Percentiles rank a stretch among this genome's conserved stretches.
Evolutionary conservation across 2,329 filamentous ascomycete species (phyloP).

Genomic region (Xylaria hypoxylon): DNA sequence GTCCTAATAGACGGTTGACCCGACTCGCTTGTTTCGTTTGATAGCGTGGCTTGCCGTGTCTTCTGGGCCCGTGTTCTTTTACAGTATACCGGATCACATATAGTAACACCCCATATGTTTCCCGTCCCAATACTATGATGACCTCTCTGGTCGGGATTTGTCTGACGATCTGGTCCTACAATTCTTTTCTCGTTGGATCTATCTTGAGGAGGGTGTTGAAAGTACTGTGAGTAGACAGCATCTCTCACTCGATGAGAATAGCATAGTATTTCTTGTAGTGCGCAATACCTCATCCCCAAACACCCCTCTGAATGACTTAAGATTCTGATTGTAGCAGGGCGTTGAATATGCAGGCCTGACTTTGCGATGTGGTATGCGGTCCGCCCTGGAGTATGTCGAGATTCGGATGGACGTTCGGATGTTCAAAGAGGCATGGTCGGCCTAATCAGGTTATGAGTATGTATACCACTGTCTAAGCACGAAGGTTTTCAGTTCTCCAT

Average conservation of each 20-base stretch:
- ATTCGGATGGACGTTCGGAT: not conserved
- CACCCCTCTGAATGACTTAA: not conserved
- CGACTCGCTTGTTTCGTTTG: not conserved
- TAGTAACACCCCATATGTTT: too few species aligned
- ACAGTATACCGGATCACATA: too few species aligned
- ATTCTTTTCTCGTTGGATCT: not conserved
- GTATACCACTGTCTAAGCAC: conserved; percentile 3
- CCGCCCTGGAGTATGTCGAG: not conserved
- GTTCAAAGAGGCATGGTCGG: not conserved
- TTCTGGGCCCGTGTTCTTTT: too few species aligned
- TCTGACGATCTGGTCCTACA: not conserved
- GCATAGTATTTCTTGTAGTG: too few species aligned
- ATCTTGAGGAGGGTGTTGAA: too few species aligned
- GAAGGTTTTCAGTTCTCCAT: not conserved
- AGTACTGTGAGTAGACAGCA: too few species aligned
- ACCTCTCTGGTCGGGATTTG: not conserved
- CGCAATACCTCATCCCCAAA: too few species aligned
- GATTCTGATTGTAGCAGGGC: not conserved
- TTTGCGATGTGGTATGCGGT: too few species aligned
- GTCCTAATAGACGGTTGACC: too few species aligned
- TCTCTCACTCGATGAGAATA: too few species aligned
- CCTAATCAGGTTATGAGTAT: conserved; percentile 4
- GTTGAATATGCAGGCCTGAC: not conserved
- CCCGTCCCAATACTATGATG: too few species aligned
- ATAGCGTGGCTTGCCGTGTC: not conserved